These are phyloP conservation scores for Neostapfia colusana DNA, from an alignment of 176 grass and related monocot species.

Conservation along the genomic window DNA sequence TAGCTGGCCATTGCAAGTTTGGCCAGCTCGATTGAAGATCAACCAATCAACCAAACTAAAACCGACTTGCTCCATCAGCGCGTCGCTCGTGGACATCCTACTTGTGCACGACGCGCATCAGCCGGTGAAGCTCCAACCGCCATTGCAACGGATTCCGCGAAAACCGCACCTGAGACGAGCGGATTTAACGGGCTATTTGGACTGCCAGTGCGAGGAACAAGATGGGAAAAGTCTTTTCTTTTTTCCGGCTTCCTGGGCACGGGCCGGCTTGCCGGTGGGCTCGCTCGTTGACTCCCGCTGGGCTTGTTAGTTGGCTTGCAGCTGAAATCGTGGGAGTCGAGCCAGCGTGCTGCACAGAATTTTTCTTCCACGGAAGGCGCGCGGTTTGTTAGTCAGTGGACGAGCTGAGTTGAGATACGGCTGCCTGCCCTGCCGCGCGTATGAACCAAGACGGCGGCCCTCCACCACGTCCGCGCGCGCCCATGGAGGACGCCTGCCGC, in stretches of 20 bases:
- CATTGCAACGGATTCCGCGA: background rate
- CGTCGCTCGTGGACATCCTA: background rate
- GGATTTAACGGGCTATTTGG: background rate
- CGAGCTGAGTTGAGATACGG: background rate
- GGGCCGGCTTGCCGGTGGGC: too few species aligned
- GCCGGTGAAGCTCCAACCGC: background rate
- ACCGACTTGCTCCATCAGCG: background rate
- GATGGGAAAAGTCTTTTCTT: too few species aligned
- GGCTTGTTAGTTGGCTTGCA: too few species aligned
- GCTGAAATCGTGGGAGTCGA: too few species aligned
- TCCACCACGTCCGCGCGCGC: background rate
- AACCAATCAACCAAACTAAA: conserved; percentile 3
- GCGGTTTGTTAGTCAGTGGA: background rate
- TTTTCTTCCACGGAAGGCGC: too few species aligned
- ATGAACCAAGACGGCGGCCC: background rate
- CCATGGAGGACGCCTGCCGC: conserved; percentile 25
- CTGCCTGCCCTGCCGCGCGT: background rate
- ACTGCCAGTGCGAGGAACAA: background rate
- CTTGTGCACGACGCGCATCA: background rate
- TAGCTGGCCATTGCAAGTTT: background rate
- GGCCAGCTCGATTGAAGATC: background rate
- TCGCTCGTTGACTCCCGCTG: too few species aligned
- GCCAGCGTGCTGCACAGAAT: too few species aligned
- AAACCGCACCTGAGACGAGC: background rate
- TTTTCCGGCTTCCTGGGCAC: too few species aligned